Evolutionary conservation across 1,284 basidiomycete genomes (phyloP), one percentile per base, ranked within the genome.

Genomic region (Hymenochaete sp.): DNA sequence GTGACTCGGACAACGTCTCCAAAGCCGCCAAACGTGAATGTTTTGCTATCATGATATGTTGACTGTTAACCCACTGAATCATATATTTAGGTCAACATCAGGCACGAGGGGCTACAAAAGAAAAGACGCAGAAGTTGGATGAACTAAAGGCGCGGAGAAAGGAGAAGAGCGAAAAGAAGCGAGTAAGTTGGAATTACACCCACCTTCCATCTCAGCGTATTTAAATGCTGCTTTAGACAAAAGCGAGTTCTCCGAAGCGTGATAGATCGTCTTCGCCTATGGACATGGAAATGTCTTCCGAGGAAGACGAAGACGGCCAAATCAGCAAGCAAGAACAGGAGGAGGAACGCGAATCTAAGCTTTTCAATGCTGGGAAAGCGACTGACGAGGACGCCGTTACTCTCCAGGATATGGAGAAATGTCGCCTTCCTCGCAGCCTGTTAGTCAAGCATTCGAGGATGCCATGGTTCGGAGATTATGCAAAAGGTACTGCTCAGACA

Each of bases 91-190:
- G 82, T 19, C 74, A 79, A 65, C 84, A 90, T 52, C 75, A 80
- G 24, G 72, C 77, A 21, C 79, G 88, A 16, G 88, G 87, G 10
- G 78, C 82, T 3, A 85, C 85, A 1, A 89, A 86, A 57, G 86
- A 91, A 64, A 93, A 93, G 66, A 71, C 72, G 4, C 72, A 72
- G 38, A 88, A 84, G 55, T 71, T 93, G 19, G 84, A 85, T 47
- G 88, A 91, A 60, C 68, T 93, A 19, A 92, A 84, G 64, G 86
- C 82, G 13, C 82, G 73, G 56, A 72, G 92, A 35, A 87, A 79
- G 57, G 84, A 83, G 4, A 86, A 85, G 59, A 82, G 81, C 51
- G 82, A 87, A 58, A 79, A 77, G 63, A 81, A 78, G 59, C 71
- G 75, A 50, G 82, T 85, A 60, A 49, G 75, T 54, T 16, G 13